A percentile compares a stretch with the other conserved stretches of the same genome.
Evolutionary conservation across 2,329 filamentous ascomycete species (phyloP).

Genomic region (Hymenotorrendiella dingleyae): DNA sequence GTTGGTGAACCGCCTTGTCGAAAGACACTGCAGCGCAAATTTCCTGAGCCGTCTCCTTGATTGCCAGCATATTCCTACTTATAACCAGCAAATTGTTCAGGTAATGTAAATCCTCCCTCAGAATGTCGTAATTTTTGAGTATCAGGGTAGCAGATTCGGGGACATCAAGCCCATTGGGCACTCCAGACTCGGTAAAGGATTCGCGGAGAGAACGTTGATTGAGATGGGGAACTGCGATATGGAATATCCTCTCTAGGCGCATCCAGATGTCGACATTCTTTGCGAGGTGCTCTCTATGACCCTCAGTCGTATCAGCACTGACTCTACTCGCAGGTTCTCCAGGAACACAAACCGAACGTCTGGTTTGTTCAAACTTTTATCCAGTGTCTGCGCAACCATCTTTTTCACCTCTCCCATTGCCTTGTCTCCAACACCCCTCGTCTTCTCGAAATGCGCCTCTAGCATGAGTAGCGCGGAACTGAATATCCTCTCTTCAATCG

Average conservation of each 20-base stretch:
- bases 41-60: conserved; percentile 59
- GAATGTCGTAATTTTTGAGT: conserved; percentile 52
- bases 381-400: conserved; percentile 55
- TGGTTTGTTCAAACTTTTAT: conserved; percentile 54
- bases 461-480: conserved; percentile 54
- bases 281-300: conserved; percentile 49
- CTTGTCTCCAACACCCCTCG: conserved; percentile 50
- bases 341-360: conserved; percentile 46
- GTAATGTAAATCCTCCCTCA: conserved; percentile 57
- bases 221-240: conserved; percentile 53
- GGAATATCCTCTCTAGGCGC: conserved; percentile 56
- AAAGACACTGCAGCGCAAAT: conserved; percentile 59
- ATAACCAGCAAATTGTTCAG: conserved; percentile 64
- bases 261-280: conserved; percentile 62
- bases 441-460: conserved; percentile 54
- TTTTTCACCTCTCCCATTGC: conserved; percentile 49
- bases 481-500: conserved; percentile 60
- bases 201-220: conserved; percentile 54
- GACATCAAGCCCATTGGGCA: conserved; percentile 49
- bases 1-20: conserved; percentile 60
- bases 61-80: conserved; percentile 58
- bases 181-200: conserved; percentile 46
- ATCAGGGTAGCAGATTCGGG: conserved; percentile 59
- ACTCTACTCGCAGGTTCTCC: not conserved
- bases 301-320: conserved; percentile 7